These are phyloP conservation scores for Ricinus communis DNA, from an alignment of 345 rosid species.

Conservation along the genomic window DNA sequence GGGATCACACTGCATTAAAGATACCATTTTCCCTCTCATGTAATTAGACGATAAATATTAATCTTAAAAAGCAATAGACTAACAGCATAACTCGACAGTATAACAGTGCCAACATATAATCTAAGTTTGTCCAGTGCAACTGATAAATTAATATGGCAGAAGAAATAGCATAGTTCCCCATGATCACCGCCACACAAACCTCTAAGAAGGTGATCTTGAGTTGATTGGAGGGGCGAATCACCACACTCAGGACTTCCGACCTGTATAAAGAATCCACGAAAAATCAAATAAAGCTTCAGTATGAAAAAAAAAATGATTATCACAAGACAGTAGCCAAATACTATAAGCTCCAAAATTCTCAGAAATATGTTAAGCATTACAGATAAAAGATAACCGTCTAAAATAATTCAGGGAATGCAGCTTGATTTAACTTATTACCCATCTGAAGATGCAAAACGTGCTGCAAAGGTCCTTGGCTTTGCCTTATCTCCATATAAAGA, in stretches of 20 bases:
- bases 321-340: background rate
- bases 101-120: background rate
- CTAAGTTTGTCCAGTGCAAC: background rate
- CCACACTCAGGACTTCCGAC: constrained; percentile 75
- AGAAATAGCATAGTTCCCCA: background rate
- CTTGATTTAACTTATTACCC: constrained; percentile 47
- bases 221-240: constrained; percentile 71
- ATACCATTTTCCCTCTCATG: background rate
- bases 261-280: constrained; percentile 40
- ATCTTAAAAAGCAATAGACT: background rate
- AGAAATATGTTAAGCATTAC: background rate
- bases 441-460: constrained; percentile 81
- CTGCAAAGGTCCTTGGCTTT: constrained; percentile 76
- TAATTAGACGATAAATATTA: background rate
- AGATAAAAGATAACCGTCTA: background rate
- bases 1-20: background rate
- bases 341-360: background rate
- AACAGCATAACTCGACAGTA: background rate
- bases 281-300: background rate
- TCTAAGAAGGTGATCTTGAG: constrained; percentile 96
- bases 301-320: background rate
- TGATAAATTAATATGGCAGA: background rate
- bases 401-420: background rate
- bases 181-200: constrained; percentile 37
- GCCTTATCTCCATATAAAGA: constrained; percentile 93